Conservation (phyloP, 345 rosid genomes). For the Heritiera fomes region DNA sequence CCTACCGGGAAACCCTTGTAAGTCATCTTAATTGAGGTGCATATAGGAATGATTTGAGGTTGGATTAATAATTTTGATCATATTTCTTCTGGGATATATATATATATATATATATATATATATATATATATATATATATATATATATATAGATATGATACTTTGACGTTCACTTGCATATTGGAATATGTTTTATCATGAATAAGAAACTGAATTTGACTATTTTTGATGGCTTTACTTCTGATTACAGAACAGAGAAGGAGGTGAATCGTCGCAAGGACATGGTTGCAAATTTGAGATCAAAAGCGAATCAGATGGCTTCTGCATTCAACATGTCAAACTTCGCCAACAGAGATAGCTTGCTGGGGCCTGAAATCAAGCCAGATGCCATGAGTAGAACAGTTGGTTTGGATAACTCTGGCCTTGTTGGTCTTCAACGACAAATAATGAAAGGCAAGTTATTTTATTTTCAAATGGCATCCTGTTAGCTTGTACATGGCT, state of each 20-base stretch:
- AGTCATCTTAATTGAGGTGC: constrained; percentile 23
- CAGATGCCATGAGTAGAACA: constrained; percentile 59
- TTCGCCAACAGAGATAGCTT: constrained; percentile 68
- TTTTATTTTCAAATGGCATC: not conserved
- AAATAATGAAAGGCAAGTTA: constrained; percentile 79
- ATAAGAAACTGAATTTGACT: not conserved
- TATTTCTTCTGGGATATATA: not conserved
- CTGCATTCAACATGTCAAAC: constrained; percentile 78
- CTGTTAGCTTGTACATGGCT: constrained; percentile 6
- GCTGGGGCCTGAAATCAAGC: constrained; percentile 72
- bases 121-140: too few relatives aligned
- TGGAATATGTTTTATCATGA: not conserved
- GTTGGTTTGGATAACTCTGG: constrained; percentile 75
- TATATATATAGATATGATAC: not conserved
- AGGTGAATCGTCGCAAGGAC: constrained; percentile 94
- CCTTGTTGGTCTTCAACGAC: constrained; percentile 81
- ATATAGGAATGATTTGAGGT: not conserved
- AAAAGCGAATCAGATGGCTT: constrained; percentile 81
- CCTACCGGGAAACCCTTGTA: constrained; percentile 77
- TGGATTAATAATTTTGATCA: not conserved
- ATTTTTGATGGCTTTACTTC: constrained; percentile 1
- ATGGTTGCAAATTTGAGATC: constrained; percentile 72
- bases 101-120: too few relatives aligned
- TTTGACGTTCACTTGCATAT: constrained; percentile 7
- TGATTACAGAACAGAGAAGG: constrained; percentile 75